These are phyloP conservation scores for Toxoplasma gondii DNA, from an alignment of 169 alveolate species.

Conservation along the genomic window DNA sequence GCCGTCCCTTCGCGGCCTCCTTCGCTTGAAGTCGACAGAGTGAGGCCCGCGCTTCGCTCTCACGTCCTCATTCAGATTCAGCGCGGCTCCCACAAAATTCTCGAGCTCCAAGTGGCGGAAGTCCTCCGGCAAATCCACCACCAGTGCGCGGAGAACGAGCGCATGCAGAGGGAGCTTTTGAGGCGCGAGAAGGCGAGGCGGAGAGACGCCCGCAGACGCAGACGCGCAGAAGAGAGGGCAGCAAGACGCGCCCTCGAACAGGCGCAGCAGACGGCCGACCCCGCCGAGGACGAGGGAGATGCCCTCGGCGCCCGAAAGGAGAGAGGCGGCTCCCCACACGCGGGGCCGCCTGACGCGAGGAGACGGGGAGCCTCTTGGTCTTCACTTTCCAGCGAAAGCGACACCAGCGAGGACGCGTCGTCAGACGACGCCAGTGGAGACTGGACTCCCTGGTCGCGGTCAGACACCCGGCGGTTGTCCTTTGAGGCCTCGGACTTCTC, in stretches of 20 bases:
- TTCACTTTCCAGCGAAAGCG: too few species aligned
- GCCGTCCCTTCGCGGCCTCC: background rate
- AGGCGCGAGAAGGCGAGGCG: background rate
- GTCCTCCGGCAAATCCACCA: conserved; percentile 44
- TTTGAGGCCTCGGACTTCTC: too few species aligned
- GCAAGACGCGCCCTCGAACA: background rate
- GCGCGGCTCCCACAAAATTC: conserved; percentile 58
- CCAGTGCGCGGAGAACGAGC: conserved; percentile 40
- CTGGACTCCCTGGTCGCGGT: too few species aligned
- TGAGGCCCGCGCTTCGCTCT: conserved; percentile 11
- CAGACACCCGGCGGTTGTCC: too few species aligned
- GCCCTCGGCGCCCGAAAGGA: background rate
- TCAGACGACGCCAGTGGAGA: too few species aligned
- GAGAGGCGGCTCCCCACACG: too few species aligned
- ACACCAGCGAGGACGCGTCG: too few species aligned
- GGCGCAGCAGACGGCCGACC: background rate
- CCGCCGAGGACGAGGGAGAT: background rate
- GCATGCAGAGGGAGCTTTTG: background rate
- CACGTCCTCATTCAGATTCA: conserved; percentile 66
- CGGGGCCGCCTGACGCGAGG: too few species aligned
- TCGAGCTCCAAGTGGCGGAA: conserved; percentile 67
- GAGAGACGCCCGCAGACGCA: background rate
- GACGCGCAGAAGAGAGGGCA: background rate
- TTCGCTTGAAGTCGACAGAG: background rate
- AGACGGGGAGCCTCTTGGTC: too few species aligned